Percentiles rank a stretch among this genome's conserved stretches.
These are phyloP conservation scores for Persicaria tinctoria DNA, from an alignment of 148 eudicot species.

Conservation along the genomic window DNA sequence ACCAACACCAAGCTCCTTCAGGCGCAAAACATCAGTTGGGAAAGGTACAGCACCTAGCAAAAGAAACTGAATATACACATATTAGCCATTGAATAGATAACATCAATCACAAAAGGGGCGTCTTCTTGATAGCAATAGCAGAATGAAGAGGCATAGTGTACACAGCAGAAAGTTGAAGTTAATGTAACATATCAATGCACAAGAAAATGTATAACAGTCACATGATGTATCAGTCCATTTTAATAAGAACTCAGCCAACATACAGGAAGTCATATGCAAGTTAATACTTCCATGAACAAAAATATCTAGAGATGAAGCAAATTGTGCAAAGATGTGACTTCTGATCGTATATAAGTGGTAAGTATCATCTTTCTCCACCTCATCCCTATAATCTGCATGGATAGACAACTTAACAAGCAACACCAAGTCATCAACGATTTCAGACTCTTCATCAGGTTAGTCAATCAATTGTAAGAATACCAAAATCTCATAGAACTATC, in stretches of 20 bases:
- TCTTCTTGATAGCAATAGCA: not conserved
- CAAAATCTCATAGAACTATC: not conserved
- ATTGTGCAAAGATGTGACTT: not conserved
- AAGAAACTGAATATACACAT: conserved; percentile 43
- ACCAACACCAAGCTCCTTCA: conserved; percentile 78
- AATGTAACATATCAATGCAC: not conserved
- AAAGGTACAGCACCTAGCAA: conserved; percentile 94
- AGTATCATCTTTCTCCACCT: not conserved
- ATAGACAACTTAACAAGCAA: not conserved
- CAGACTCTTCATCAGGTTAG: not conserved
- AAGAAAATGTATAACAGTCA: not conserved
- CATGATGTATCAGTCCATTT: not conserved
- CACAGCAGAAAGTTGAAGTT: not conserved
- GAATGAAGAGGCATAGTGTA: not conserved
- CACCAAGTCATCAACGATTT: not conserved
- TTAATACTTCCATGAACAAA: not conserved
- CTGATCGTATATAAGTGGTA: not conserved
- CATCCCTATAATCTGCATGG: not conserved
- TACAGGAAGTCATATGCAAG: not conserved
- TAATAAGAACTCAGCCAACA: not conserved
- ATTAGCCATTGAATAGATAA: not conserved
- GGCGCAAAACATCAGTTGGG: conserved; percentile 55
- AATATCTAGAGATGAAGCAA: not conserved
- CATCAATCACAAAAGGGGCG: not conserved
- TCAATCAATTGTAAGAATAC: not conserved